Evolutionary conservation across 352 stramenopile species (phyloP).

Genomic region (Phytophthora fragariae): DNA sequence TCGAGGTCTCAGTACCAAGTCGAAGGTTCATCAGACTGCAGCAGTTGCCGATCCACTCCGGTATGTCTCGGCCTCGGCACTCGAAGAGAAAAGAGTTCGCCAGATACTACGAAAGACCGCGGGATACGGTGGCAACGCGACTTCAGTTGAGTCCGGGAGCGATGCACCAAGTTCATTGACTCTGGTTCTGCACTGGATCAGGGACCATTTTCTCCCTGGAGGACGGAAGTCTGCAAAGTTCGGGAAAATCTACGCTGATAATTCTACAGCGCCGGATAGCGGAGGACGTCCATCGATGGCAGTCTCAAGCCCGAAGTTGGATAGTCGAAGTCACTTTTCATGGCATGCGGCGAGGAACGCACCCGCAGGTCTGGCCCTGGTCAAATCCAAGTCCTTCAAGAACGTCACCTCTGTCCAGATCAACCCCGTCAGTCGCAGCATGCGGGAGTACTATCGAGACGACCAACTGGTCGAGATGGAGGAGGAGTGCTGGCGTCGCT

Average conservation of each 20-base stretch:
- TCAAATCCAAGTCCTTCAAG: slow-evolving; percentile 54
- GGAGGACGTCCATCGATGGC: slow-evolving; percentile 1
- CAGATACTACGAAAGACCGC: slow-evolving; percentile 47
- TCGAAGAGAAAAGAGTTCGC: slow-evolving; percentile 51
- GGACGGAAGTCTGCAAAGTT: slow-evolving; percentile 26
- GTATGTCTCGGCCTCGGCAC: slow-evolving; percentile 36
- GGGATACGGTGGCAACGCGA: slow-evolving; percentile 12
- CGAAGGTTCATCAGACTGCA: not conserved
- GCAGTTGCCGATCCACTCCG: slow-evolving; percentile 18
- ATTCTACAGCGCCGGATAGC: not conserved
- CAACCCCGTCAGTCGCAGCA: slow-evolving; percentile 55
- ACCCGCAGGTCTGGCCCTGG: slow-evolving; percentile 27
- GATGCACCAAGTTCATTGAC: not conserved
- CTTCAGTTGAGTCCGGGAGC: not conserved
- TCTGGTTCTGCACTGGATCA: slow-evolving; percentile 14
- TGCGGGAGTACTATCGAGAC: slow-evolving; percentile 59
- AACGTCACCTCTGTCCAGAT: slow-evolving; percentile 62
- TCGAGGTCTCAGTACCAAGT: slow-evolving; percentile 31
- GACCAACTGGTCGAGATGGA: slow-evolving; percentile 67
- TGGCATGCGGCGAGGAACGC: slow-evolving; percentile 16
- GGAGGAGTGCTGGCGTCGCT: slow-evolving; percentile 75
- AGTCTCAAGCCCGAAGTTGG: not conserved
- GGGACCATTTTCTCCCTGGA: slow-evolving; percentile 11
- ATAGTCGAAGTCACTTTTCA: slow-evolving; percentile 21
- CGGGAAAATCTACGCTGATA: slow-evolving; percentile 28